Evolutionary conservation across 495 filamentous ascomycete species (phyloP).

Genomic region (Aspergillus asperescens): DNA sequence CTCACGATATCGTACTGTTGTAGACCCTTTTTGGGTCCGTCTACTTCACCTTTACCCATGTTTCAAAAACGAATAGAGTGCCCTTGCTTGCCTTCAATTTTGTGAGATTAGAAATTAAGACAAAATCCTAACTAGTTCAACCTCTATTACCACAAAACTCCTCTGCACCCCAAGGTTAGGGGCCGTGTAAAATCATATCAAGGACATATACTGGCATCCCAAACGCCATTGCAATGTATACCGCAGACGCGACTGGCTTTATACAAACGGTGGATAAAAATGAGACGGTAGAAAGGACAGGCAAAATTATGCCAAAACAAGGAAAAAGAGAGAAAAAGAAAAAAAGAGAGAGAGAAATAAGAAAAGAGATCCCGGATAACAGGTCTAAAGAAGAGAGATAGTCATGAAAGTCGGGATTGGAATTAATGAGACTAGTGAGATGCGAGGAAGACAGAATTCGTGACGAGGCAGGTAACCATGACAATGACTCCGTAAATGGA

Average conservation of each 20-base stretch:
- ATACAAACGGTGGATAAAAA: neutral
- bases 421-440: neutral
- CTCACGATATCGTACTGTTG: too few relatives aligned
- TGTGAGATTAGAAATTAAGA: too few relatives aligned
- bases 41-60: too few relatives aligned
- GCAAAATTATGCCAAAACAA: conserved; percentile 12
- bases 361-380: neutral
- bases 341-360: neutral
- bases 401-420: neutral
- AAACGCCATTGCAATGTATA: neutral
- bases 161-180: neutral
- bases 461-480: conserved; percentile 81
- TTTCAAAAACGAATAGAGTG: too few relatives aligned
- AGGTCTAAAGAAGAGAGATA: neutral
- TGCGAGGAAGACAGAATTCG: conserved; percentile 71
- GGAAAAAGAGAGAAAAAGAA: conserved; percentile 11
- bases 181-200: neutral
- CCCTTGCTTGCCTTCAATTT: too few relatives aligned
- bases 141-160: neutral
- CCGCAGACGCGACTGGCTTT: neutral
- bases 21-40: too few relatives aligned
- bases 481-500: conserved; percentile 79
- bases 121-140: neutral
- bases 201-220: neutral
- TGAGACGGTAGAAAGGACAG: conserved; percentile 17